phyloP scores from a whole-genome alignment of 2,329 filamentous ascomycete genomes.

The Hypocreales sp. region DNA sequence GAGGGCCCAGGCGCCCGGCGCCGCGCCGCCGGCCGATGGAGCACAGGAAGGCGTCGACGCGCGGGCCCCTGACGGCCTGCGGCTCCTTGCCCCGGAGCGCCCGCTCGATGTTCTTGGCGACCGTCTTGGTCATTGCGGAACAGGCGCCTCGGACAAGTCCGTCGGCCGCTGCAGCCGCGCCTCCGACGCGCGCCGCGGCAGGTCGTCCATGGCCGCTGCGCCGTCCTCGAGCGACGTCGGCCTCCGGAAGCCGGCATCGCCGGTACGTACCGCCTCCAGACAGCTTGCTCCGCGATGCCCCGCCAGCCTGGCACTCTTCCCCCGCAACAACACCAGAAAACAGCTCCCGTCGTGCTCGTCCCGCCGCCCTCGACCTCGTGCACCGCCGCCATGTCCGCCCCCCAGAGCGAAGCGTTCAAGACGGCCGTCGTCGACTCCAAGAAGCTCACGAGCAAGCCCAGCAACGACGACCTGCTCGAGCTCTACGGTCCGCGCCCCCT shows the following conservation, averaged over 20 bases:
- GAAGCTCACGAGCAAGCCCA: slow-evolving; percentile 51
- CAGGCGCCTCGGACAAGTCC: too few relatives aligned
- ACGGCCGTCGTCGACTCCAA: slow-evolving; percentile 46
- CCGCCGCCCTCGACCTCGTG: slow-evolving; percentile 1
- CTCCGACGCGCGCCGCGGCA: too few relatives aligned
- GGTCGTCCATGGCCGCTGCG: too few relatives aligned
- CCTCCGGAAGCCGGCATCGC: too few relatives aligned
- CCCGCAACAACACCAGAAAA: too few relatives aligned
- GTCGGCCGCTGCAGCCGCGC: too few relatives aligned
- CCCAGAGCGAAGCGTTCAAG: slow-evolving; percentile 32
- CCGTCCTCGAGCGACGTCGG: too few relatives aligned
- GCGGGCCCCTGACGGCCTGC: slow-evolving; percentile 26
- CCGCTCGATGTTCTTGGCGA: slow-evolving; percentile 37
- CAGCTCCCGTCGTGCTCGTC: too few relatives aligned
- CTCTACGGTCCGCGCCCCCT: slow-evolving; percentile 33
- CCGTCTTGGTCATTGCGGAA: too few relatives aligned
- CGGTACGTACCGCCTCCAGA: neutral
- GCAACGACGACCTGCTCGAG: slow-evolving; percentile 48
- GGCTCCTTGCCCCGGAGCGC: slow-evolving; percentile 28
- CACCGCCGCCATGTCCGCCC: slow-evolving; percentile 21
- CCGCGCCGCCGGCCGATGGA: slow-evolving; percentile 33
- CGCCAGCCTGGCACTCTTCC: too few relatives aligned
- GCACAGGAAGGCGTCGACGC: slow-evolving; percentile 32
- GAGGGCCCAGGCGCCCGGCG: slow-evolving; percentile 27
- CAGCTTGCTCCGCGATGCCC: too few relatives aligned